Evolutionary conservation across 495 filamentous ascomycete species (phyloP), one percentile per base, ranked within the genome.

Genomic region (Rhizodiscina lignyota): DNA sequence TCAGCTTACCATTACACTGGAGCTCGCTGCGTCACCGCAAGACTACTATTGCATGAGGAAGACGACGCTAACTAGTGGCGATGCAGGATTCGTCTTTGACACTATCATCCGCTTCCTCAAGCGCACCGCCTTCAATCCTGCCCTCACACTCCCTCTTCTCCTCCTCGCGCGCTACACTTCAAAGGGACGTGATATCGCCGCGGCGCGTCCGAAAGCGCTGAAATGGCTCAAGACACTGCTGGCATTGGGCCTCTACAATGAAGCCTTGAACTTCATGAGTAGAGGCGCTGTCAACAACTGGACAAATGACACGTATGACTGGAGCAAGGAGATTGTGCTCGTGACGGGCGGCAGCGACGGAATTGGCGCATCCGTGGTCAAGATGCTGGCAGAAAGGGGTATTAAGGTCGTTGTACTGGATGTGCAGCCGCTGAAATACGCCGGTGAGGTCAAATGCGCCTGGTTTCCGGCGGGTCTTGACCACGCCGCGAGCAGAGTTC

Each of bases 281-380:
- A 49, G 54, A 15, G 51, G 58, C 3, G 65, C 64, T 2, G 42
- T 72, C 26, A 77, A 83, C 53, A 81, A 79, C 45, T 70, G 64
- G 56, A 53, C 52, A 16, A 47, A 43, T 13, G 76, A 79, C 51
- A 56, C 50, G 18, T 81, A 77, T 48, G 64, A 78, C 57, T 83
- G 77, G 74, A 53, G 61, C 21, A 62, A 65, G 39, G 79, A 85
- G 55, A 63, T 83, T 32, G 68, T 79, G 5, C 54, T 83, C 15
- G 61, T 83, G 31, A 83, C 78, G 0, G 79, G 79, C 11, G 79
- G 78, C 4, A 70, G 72, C 30, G 66, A 66, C 33, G 79, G 77
- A 0, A 80, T 83, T 44, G 78, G 79, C 6, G 66, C 61, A 17
- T 52, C 64, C 6, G 56, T 80, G 4, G 77, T 77, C 4, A 58